Conservation (phyloP, 2,329 filamentous ascomycete genomes). For the Trichoderma brevicompactum region DNA sequence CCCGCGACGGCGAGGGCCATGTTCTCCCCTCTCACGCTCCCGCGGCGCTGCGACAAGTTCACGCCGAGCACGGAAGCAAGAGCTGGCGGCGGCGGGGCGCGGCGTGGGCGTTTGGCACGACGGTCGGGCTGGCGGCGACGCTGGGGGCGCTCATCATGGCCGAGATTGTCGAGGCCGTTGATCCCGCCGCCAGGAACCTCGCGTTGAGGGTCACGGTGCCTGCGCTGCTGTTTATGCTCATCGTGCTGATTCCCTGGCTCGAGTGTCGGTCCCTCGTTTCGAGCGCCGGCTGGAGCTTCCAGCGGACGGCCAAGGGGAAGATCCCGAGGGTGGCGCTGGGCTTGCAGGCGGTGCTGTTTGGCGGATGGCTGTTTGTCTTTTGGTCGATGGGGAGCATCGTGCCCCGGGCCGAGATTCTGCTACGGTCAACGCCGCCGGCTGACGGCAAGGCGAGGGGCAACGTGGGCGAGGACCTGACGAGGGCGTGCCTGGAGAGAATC, state of each 20-base stretch:
- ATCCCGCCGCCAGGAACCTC: conserved; percentile 66
- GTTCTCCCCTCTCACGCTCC: conserved; percentile 67
- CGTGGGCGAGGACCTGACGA: conserved; percentile 46
- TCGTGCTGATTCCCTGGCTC: conserved; percentile 76
- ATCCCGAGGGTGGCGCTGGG: conserved; percentile 66
- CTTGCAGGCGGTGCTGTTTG: conserved; percentile 65
- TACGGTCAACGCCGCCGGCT: conserved; percentile 3
- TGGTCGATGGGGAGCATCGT: conserved; percentile 75
- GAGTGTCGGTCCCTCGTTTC: conserved; percentile 71
- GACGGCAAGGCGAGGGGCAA: conserved; percentile 13
- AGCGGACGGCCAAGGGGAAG: conserved; percentile 59
- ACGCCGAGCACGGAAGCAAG: conserved; percentile 61
- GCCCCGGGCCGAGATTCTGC: conserved; percentile 41
- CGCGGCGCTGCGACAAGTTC: conserved; percentile 59
- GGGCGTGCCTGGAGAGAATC: conserved; percentile 68
- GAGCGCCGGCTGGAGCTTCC: conserved; percentile 64
- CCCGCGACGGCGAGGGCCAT: conserved; percentile 62
- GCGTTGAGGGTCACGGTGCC: conserved; percentile 73
- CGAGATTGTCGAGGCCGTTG: conserved; percentile 78
- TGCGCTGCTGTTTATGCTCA: conserved; percentile 70
- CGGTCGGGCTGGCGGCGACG: conserved; percentile 75
- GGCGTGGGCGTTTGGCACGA: conserved; percentile 73
- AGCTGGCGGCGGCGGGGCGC: conserved; percentile 56
- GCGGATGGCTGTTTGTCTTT: conserved; percentile 71
- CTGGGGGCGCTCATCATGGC: conserved; percentile 81